Evolutionary conservation across 225 moss, liverwort and hornwort genomes (phyloP).

Genomic region (Physcomitrellopsis africana): DNA sequence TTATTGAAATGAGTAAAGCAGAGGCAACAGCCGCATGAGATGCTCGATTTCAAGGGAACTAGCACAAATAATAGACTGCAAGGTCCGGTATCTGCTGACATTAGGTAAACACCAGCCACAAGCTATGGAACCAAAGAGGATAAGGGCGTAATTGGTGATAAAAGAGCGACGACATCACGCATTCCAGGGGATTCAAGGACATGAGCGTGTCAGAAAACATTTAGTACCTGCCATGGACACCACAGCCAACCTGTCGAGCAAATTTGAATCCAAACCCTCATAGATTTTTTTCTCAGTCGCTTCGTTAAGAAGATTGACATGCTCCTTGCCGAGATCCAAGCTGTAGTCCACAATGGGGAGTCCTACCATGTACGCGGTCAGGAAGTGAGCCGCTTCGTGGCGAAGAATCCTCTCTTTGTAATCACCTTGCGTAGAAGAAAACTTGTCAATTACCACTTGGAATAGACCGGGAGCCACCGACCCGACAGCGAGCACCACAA

Average conservation of each 20-base stretch:
- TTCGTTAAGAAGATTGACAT: conserved; percentile 82
- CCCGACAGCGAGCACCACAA: conserved; percentile 91
- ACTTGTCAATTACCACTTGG: conserved; percentile 76
- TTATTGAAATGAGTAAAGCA: too few species aligned
- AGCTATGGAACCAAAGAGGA: too few species aligned
- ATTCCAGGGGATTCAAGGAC: not conserved
- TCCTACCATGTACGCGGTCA: conserved; percentile 92
- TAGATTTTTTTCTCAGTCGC: conserved; percentile 86
- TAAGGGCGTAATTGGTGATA: too few species aligned
- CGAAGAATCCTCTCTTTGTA: conserved; percentile 79
- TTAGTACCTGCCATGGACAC: conserved; percentile 89
- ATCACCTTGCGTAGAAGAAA: conserved; percentile 74
- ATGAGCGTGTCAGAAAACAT: not conserved
- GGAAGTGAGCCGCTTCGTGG: conserved; percentile 94
- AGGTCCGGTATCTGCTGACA: too few species aligned
- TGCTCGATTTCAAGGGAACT: too few species aligned
- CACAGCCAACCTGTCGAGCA: conserved; percentile 91
- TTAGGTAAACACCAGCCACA: too few species aligned
- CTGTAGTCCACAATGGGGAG: conserved; percentile 86
- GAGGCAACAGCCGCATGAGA: too few species aligned
- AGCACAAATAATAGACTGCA: too few species aligned
- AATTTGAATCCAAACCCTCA: conserved; percentile 68
- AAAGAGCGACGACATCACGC: too few species aligned
- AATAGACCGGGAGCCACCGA: conserved; percentile 85
- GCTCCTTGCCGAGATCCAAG: conserved; percentile 92